Percentiles rank a stretch among this genome's conserved stretches.
Evolutionary conservation across 805 yeast genomes (phyloP).

Genomic region (Teunomyces pallodes): DNA sequence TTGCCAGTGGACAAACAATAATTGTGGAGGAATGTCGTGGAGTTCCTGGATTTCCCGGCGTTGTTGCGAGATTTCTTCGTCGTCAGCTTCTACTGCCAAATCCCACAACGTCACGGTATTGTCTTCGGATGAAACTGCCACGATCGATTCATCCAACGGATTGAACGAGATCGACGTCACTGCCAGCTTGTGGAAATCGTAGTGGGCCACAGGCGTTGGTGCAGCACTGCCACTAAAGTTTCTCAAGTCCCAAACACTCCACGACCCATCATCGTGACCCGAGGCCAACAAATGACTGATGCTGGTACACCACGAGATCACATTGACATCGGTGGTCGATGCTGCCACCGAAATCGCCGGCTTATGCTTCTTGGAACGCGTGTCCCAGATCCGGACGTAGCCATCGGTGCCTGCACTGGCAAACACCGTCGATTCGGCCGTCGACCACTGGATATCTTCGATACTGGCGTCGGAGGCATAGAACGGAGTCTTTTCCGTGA

Average conservation of each 20-base stretch:
- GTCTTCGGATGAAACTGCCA: conserved; percentile 95
- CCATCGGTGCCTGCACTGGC: conserved; percentile 96
- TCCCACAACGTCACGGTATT: conserved; percentile 98
- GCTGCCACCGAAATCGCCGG: conserved; percentile 87
- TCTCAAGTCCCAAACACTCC: conserved; percentile 98
- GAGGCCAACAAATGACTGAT: conserved; percentile 85
- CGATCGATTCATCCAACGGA: conserved; percentile 91
- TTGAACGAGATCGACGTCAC: conserved; percentile 92
- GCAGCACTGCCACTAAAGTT: conserved; percentile 57
- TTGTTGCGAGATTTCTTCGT: conserved; percentile 90
- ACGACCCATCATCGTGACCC: conserved; percentile 95
- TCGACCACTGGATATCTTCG: conserved; percentile 97
- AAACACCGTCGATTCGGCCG: conserved; percentile 86
- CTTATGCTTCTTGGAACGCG: conserved; percentile 85
- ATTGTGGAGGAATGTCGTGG: conserved; percentile 90
- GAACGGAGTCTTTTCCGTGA: conserved; percentile 81
- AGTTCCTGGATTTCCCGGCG: conserved; percentile 73
- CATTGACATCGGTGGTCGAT: conserved; percentile 82
- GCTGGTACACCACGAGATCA: conserved; percentile 90
- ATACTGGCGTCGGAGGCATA: conserved; percentile 69
- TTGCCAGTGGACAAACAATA: conserved; percentile 97
- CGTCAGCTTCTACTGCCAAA: conserved; percentile 97
- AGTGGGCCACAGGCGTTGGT: conserved; percentile 87
- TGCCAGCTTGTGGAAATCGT: conserved; percentile 92
- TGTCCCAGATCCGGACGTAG: conserved; percentile 91